A percentile compares a stretch with the other conserved stretches of the same genome.
Conservation (phyloP, 345 rosid species). For the Salix exigua region DNA sequence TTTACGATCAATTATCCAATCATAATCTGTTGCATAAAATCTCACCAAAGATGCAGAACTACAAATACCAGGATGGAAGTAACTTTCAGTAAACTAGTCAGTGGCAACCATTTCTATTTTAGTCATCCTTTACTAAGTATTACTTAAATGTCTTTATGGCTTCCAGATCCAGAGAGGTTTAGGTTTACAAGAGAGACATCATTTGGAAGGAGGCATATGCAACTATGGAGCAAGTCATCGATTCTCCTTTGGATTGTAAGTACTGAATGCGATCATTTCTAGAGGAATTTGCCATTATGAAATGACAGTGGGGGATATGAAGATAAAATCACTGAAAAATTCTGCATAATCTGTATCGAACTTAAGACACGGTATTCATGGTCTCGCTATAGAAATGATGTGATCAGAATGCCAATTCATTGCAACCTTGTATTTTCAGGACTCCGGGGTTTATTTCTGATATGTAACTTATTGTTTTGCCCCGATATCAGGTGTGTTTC, state of each 20-base stretch:
- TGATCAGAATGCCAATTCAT: background rate
- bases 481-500: conserved; percentile 64
- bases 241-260: conserved; percentile 67
- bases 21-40: background rate
- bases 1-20: background rate
- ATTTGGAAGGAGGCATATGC: conserved; percentile 79
- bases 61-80: background rate
- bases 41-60: background rate
- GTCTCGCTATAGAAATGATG: background rate
- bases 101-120: background rate
- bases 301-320: background rate
- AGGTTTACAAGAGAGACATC: conserved; percentile 95
- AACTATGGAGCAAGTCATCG: conserved; percentile 56
- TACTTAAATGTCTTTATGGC: background rate
- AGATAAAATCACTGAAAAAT: background rate
- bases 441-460: background rate
- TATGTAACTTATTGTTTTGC: background rate
- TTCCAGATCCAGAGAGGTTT: conserved; percentile 86
- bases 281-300: background rate
- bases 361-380: background rate
- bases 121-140: background rate
- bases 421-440: background rate
- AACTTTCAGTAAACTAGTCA: background rate
- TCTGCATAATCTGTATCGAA: background rate
- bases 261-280: background rate